Evolutionary conservation across 1,284 basidiomycete species (phyloP).

Genomic region (Pascua guehoae): DNA sequence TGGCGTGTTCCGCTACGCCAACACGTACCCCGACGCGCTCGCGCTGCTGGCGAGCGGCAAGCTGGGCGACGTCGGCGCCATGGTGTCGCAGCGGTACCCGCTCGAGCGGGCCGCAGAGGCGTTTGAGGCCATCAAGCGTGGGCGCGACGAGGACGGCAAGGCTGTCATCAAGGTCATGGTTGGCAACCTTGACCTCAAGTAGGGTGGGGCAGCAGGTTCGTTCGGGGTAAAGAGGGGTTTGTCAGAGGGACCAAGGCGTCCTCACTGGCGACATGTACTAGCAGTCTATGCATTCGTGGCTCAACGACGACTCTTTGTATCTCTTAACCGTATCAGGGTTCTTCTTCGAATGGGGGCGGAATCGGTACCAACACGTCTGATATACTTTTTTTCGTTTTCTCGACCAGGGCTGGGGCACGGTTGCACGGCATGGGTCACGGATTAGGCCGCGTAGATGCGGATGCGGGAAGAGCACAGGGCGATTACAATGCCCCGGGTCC

Average conservation of each 20-base stretch:
- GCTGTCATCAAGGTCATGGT: conserved; percentile 86
- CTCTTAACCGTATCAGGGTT: no score
- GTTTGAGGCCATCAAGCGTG: conserved; percentile 72
- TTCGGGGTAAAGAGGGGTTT: neutral
- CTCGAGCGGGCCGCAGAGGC: conserved; percentile 65
- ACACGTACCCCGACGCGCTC: conserved; percentile 82
- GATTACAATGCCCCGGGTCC: no score
- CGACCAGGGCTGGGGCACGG: no score
- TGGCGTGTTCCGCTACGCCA: conserved; percentile 73
- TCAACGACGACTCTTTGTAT: no score
- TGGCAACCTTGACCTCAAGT: conserved; percentile 19
- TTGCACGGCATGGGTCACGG: no score
- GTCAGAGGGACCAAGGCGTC: neutral
- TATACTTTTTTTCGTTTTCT: no score
- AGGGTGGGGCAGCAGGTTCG: neutral
- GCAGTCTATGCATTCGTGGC: neutral
- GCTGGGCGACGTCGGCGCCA: conserved; percentile 62
- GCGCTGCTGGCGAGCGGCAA: conserved; percentile 64
- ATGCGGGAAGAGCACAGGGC: no score
- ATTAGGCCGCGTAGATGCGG: no score
- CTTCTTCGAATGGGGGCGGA: no score
- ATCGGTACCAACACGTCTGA: no score
- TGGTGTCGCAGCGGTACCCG: conserved; percentile 75
- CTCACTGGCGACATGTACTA: neutral
- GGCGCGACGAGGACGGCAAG: conserved; percentile 69